Evolutionary conservation across 805 yeast genomes (phyloP).

Genomic region (Wickerhamomyces sydowiorum): DNA sequence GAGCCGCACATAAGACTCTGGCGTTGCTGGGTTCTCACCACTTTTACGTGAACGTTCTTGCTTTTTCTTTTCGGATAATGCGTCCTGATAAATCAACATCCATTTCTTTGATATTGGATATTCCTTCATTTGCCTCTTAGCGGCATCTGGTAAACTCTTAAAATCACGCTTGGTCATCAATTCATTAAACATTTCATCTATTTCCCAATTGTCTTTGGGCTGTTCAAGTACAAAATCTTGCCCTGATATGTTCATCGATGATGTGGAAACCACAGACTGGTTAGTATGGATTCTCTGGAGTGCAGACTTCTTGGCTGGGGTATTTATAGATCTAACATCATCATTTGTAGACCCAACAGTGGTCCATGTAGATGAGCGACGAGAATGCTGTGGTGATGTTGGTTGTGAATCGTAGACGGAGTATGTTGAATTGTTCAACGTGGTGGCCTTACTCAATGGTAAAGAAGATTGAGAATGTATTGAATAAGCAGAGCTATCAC

Average conservation of each 20-base stretch:
- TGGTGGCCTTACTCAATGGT: slow-evolving; percentile 21
- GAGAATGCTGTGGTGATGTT: slow-evolving; percentile 20
- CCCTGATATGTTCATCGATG: slow-evolving; percentile 2
- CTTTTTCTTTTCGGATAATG: slow-evolving; percentile 67
- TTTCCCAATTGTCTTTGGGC: slow-evolving; percentile 59
- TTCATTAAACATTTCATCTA: slow-evolving; percentile 70
- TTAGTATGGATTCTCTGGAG: slow-evolving; percentile 21
- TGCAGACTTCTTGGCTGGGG: slow-evolving; percentile 16
- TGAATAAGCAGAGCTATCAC: slow-evolving; percentile 19
- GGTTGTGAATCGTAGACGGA: slow-evolving; percentile 16
- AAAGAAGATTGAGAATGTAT: slow-evolving; percentile 20
- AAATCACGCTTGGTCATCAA: slow-evolving; percentile 83
- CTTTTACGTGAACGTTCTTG: slow-evolving; percentile 28
- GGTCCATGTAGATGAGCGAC: slow-evolving; percentile 22
- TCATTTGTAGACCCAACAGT: slow-evolving; percentile 2
- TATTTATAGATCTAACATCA: slow-evolving; percentile 7
- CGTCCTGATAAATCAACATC: slow-evolving; percentile 87
- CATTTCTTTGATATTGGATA: slow-evolving; percentile 80
- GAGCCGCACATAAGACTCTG: no score
- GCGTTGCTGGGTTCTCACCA: slow-evolving; percentile 32
- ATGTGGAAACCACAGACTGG: slow-evolving; percentile 10
- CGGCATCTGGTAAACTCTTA: slow-evolving; percentile 60
- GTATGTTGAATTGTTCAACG: slow-evolving; percentile 17
- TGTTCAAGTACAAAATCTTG: slow-evolving; percentile 41
- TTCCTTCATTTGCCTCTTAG: slow-evolving; percentile 68